Evolutionary conservation across 371 early-diverging fungal species (phyloP).

Genomic region (Smittium mucronatum): DNA sequence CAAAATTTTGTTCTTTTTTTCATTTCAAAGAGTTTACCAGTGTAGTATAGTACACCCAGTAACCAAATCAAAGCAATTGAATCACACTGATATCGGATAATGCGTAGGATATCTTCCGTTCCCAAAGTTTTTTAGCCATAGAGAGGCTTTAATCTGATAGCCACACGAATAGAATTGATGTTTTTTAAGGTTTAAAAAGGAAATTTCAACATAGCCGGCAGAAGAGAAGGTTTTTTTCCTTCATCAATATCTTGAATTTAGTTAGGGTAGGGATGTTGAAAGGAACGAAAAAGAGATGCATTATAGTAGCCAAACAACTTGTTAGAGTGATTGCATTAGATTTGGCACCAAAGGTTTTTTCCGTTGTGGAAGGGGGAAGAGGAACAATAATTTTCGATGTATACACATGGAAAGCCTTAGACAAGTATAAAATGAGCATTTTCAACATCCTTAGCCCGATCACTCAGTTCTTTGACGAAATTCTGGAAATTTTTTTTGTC

Average conservation of each 20-base stretch:
- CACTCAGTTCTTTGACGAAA: constrained; percentile 76
- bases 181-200: constrained; percentile 77
- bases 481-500: constrained; percentile 51
- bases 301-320: constrained; percentile 81
- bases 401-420: constrained; percentile 74
- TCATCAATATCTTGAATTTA: constrained; percentile 79
- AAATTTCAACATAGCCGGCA: constrained; percentile 81
- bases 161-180: constrained; percentile 46
- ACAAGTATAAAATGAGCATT: constrained; percentile 76
- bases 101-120: constrained; percentile 65
- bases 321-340: constrained; percentile 75
- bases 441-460: constrained; percentile 73
- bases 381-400: constrained; percentile 63
- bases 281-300: constrained; percentile 78
- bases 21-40: constrained; percentile 88
- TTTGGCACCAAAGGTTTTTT: constrained; percentile 70
- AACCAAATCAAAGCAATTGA: constrained; percentile 76
- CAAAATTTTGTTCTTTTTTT: constrained; percentile 68
- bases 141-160: constrained; percentile 63
- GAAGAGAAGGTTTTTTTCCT: constrained; percentile 89
- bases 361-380: constrained; percentile 51
- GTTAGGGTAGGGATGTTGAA: constrained; percentile 74
- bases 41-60: constrained; percentile 90
- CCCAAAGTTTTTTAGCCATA: constrained; percentile 53
- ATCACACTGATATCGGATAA: constrained; percentile 58